Evolutionary conservation across 2,329 filamentous ascomycete species (phyloP), one percentile per base, ranked within the genome.

Genomic region (Ophiostoma angusticollis): DNA sequence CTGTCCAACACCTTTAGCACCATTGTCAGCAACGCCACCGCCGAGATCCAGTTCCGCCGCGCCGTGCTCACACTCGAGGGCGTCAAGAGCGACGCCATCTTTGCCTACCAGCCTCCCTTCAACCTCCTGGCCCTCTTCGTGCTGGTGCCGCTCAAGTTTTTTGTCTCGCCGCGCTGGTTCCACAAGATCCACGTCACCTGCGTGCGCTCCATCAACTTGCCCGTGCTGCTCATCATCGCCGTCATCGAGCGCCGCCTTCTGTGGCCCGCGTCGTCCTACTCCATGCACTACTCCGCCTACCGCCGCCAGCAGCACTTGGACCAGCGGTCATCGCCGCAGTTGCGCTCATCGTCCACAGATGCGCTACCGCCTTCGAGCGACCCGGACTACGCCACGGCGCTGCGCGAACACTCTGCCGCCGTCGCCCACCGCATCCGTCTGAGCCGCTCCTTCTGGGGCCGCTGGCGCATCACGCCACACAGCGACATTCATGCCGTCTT

Each of bases 101-200:
- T 89, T 54, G 78, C 81, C 13, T 89, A 87, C 52, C 76, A 80
- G 31, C 83, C 84, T 0, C 84, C 84, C 0, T 85, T 91, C 60
- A 93, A 93, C 52, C 74, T 93, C 43, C 58, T 87, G 16, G 84
- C 84, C 17, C 66, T 91, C 21, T 61, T 84, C 43, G 54, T 86
- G 21, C 67, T 91, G 13, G 66, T 89, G 2, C 84, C 84, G 0
- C 68, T 91, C 44, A 86, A 85, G 50, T 83, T 83, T 50, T 50
- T 83, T n/a, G 65, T 85, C 25, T 77, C 75, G n/a, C 75, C 81
- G 0, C 76, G 84, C 31, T 89, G 83, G 83, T 91, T 91, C 54
- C 84, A 93, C 64, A 91, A 89, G 59, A 81, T 89, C 51, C 86
- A 93, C 54, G 83, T 93, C 41, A 74, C 77, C 42, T 72, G 74